Conservation (phyloP, 805 yeast species). For the Cyberlindnera sargentensis region DNA sequence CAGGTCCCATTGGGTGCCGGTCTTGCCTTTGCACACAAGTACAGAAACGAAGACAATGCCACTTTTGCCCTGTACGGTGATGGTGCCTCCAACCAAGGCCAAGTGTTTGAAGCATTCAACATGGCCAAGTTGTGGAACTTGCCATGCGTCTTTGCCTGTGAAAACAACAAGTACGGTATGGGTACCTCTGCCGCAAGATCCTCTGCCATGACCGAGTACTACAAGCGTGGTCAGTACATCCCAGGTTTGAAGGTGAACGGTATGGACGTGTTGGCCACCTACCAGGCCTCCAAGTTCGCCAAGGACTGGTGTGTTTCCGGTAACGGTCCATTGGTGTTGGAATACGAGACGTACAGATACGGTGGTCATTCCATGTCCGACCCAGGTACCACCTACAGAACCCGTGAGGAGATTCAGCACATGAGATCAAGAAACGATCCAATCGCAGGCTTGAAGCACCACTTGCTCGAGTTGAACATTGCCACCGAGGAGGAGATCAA, state of each 20-base stretch:
- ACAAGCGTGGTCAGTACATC: constrained; percentile 98
- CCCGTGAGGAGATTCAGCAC: constrained; percentile 99
- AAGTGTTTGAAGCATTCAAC: constrained; percentile 94
- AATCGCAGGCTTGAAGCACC: constrained; percentile 90
- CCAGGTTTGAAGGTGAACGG: constrained; percentile 98
- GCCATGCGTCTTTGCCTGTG: constrained; percentile 93
- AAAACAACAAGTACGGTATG: constrained; percentile 99
- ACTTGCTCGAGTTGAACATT: constrained; percentile 70
- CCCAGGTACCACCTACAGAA: constrained; percentile 99
- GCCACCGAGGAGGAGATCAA: constrained; percentile 95
- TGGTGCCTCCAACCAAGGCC: constrained; percentile 99
- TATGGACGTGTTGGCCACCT: constrained; percentile 94
- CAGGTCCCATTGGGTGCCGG: constrained; percentile 99
- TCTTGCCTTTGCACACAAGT: constrained; percentile 96
- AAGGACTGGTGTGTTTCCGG: constrained; percentile 92
- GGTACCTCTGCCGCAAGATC: constrained; percentile 98
- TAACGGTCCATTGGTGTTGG: constrained; percentile 93
- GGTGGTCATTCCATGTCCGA: constrained; percentile 99
- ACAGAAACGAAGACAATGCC: constrained; percentile 72
- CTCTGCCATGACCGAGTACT: constrained; percentile 92
- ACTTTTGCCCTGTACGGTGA: constrained; percentile 93
- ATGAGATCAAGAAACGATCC: constrained; percentile 99
- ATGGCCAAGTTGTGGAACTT: constrained; percentile 99
- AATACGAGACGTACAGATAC: constrained; percentile 97
- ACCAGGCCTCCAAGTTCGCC: constrained; percentile 95